Evolutionary conservation across 495 filamentous ascomycete genomes (phyloP), one percentile per base, ranked within the genome.

Genomic region (Podospora pseudocomata): DNA sequence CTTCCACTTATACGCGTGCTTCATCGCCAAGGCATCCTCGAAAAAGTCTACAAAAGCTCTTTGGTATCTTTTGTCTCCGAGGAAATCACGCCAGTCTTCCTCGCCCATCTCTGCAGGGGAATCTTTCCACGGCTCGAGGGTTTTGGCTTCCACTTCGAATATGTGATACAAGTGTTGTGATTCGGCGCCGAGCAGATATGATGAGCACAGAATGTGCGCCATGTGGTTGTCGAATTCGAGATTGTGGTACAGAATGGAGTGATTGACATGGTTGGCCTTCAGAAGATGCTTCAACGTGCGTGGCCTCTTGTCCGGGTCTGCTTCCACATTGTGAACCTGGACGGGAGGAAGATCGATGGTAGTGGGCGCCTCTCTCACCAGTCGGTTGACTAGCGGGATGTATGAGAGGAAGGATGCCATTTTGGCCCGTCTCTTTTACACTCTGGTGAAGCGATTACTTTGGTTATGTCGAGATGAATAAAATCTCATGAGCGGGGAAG

Each of bases 1-100:
- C 74, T 90, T 92, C 94, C 94, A 97, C 76, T 95, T 86, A 78
- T 97, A 97, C 53, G 85, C 83, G 65, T 88, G 82, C 32, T 85
- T 84, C 72, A 87, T 79, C 5, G 90, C 92, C 57, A 97, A 78
- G 68, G 91, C 85, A 76, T 97, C 94, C 74, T 97, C 94, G 73
- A 95, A 97, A 72, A 93, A 96, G 75, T 97, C 92, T 20, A 97
- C 80, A 74, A 88, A 97, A 4, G 94, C 93, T 32, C 96, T 84
- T 75, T 99, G 91, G 75, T 96, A 96, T 81, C 83, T 82, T 74
- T 85, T 80, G 71, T 91, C 84, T 53, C 93, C 92, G 20, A 98
- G 76, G 77, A 86, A 93, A 66, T 92, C 88, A 72, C 89, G 84
- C 96, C 96, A 98, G 74, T 97, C 95, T 57, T 89, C 84, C 67